These are phyloP conservation scores for Trichophyton verrucosum DNA, from an alignment of 2,329 filamentous ascomycete genomes.

Conservation along the genomic window DNA sequence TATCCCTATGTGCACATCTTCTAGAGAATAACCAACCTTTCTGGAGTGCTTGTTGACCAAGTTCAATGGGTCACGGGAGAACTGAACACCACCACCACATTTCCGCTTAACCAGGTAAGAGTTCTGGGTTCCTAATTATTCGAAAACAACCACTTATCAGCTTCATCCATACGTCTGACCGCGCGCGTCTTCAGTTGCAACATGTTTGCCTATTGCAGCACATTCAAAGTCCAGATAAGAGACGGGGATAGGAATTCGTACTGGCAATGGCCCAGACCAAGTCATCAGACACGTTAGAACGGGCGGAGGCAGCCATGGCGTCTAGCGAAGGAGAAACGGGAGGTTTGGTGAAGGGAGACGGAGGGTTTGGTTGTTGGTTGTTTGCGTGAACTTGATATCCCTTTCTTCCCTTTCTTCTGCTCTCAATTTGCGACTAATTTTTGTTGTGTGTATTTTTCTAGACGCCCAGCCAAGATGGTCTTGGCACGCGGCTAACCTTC, in stretches of 20 bases:
- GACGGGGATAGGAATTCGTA: constrained; percentile 43
- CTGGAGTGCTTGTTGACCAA: constrained; percentile 79
- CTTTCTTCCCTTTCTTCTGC: not conserved
- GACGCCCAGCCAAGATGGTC: not conserved
- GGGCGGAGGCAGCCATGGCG: constrained; percentile 36
- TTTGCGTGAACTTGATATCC: not conserved
- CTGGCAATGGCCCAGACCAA: constrained; percentile 91
- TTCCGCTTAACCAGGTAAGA: constrained; percentile 86
- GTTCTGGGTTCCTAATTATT: constrained; percentile 63
- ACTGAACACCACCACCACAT: constrained; percentile 63
- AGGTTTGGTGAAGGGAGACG: constrained; percentile 17
- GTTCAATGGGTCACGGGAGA: constrained; percentile 93
- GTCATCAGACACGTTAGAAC: constrained; percentile 73
- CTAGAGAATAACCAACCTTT: constrained; percentile 51
- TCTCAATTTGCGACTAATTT: not conserved
- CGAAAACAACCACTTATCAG: not conserved
- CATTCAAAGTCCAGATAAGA: not conserved
- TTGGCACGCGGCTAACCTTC: not conserved
- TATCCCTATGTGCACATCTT: constrained; percentile 8
- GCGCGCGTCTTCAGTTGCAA: not conserved
- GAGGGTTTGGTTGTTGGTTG: constrained; percentile 11
- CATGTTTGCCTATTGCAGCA: not conserved
- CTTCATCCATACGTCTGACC: not conserved
- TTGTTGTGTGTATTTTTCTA: constrained; percentile 7
- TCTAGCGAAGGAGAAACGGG: constrained; percentile 9